Conservation (phyloP, 2,329 filamentous ascomycete genomes). For the Paraphoma chrysanthemicola region DNA sequence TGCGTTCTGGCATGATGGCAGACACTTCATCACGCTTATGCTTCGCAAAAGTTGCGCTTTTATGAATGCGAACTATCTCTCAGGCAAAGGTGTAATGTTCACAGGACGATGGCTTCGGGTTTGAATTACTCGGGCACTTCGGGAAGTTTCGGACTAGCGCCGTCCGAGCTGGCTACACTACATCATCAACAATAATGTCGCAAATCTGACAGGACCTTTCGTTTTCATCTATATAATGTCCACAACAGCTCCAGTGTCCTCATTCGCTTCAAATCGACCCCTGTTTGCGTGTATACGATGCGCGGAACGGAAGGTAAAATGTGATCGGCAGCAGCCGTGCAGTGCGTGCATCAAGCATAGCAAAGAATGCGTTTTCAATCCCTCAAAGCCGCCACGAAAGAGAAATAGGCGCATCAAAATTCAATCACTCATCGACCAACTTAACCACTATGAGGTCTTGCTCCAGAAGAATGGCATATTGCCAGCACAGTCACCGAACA, state of each 20-base stretch:
- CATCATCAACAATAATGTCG: too few species aligned
- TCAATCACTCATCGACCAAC: slow-evolving; percentile 19
- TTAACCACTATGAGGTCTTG: slow-evolving; percentile 30
- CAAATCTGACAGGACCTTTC: too few species aligned
- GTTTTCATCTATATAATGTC: too few species aligned
- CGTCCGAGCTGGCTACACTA: too few species aligned
- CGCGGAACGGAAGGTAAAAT: slow-evolving; percentile 32
- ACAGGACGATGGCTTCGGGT: too few species aligned
- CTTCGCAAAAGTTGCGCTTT: too few species aligned
- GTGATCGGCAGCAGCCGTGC: slow-evolving; percentile 31
- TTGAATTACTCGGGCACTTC: too few species aligned
- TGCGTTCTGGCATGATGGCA: too few species aligned
- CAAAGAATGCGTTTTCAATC: slow-evolving; percentile 23
- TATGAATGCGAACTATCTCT: too few species aligned
- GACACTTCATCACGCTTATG: too few species aligned
- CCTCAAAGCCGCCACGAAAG: slow-evolving; percentile 10
- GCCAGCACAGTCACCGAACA: not conserved
- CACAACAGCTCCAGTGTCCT: not conserved
- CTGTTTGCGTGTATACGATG: slow-evolving; percentile 26
- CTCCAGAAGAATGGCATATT: slow-evolving; percentile 25
- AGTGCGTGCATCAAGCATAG: slow-evolving; percentile 24
- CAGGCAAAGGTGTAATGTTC: too few species aligned
- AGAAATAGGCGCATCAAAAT: slow-evolving; percentile 9
- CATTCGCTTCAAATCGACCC: not conserved
- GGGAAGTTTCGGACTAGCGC: too few species aligned